These are phyloP conservation scores for Phialophora macrospora DNA, from an alignment of 2,329 filamentous ascomycete species.

Conservation along the genomic window DNA sequence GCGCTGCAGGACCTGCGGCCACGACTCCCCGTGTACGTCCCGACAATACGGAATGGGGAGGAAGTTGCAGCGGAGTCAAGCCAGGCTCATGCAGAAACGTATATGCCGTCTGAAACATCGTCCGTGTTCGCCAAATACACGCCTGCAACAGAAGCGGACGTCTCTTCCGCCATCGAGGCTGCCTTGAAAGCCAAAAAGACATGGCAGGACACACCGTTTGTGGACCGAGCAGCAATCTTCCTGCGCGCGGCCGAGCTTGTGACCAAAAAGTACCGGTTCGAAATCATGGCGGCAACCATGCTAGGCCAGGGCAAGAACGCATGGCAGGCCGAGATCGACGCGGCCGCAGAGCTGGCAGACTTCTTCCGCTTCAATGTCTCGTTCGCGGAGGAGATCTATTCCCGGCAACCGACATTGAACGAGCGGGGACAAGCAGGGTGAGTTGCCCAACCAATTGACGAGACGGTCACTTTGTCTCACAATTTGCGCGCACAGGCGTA, in stretches of 20 bases:
- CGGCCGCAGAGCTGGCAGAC: slow-evolving; percentile 88
- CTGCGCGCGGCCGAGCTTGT: slow-evolving; percentile 93
- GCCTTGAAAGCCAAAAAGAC: slow-evolving; percentile 80
- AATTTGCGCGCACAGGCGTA: too few species aligned
- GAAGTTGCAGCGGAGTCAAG: slow-evolving; percentile 15
- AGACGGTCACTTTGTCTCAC: too few species aligned
- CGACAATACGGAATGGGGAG: slow-evolving; percentile 32
- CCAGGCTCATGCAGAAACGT: slow-evolving; percentile 11
- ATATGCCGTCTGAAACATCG: slow-evolving; percentile 45
- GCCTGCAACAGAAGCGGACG: slow-evolving; percentile 44
- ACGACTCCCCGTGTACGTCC: slow-evolving; percentile 45
- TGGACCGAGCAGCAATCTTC: slow-evolving; percentile 89
- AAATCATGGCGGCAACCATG: slow-evolving; percentile 95
- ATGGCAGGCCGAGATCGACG: slow-evolving; percentile 97
- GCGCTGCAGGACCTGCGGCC: slow-evolving; percentile 43
- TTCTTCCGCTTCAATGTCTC: slow-evolving; percentile 94
- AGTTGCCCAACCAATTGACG: too few species aligned
- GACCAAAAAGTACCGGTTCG: slow-evolving; percentile 89
- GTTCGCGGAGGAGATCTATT: slow-evolving; percentile 89
- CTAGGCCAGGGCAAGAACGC: slow-evolving; percentile 97
- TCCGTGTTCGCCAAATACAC: slow-evolving; percentile 47
- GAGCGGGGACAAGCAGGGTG: slow-evolving; percentile 79
- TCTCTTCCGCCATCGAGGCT: slow-evolving; percentile 70
- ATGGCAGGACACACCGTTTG: slow-evolving; percentile 89
- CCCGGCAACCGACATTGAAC: slow-evolving; percentile 83